Percentiles rank a stretch among this genome's conserved stretches.
These are phyloP conservation scores for Hyaloperonospora arabidopsidis DNA, from an alignment of 352 stramenopile genomes.

Conservation along the genomic window DNA sequence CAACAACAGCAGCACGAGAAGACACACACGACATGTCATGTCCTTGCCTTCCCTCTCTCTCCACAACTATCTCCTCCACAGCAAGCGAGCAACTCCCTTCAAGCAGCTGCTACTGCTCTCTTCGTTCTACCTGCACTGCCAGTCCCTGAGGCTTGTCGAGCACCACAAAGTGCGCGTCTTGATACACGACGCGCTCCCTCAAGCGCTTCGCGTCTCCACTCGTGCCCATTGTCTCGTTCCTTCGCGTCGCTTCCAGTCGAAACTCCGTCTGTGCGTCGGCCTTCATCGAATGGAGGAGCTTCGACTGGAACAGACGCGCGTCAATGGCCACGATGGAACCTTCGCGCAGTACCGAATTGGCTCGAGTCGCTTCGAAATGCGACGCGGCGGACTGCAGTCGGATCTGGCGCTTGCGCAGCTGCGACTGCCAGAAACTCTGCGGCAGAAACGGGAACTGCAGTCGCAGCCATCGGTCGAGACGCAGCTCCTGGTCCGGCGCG, in stretches of 20 bases:
- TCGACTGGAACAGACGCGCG: conserved; percentile 27
- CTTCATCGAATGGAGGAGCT: conserved; percentile 11
- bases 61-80: no score
- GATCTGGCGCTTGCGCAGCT: conserved; percentile 66
- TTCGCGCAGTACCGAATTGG: conserved; percentile 31
- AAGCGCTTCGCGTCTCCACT: conserved; percentile 17
- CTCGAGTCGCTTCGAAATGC: conserved; percentile 10
- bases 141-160: conserved; percentile 67
- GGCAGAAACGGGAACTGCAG: conserved; percentile 42
- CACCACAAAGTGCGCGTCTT: conserved; percentile 50
- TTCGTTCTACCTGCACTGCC: conserved; percentile 36
- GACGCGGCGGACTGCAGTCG: conserved; percentile 22
- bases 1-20: background rate
- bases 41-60: no score
- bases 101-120: background rate
- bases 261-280: no score
- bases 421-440: conserved; percentile 53
- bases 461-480: conserved; percentile 59
- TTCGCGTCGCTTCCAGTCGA: no score
- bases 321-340: conserved; percentile 52
- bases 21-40: no score
- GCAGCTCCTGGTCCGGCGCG: conserved; percentile 49
- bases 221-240: background rate
- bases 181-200: conserved; percentile 34
- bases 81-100: no score